Base-by-base conservation (phyloP, 164 flowering plant genomes). In the Aristolochia contorta region DNA sequence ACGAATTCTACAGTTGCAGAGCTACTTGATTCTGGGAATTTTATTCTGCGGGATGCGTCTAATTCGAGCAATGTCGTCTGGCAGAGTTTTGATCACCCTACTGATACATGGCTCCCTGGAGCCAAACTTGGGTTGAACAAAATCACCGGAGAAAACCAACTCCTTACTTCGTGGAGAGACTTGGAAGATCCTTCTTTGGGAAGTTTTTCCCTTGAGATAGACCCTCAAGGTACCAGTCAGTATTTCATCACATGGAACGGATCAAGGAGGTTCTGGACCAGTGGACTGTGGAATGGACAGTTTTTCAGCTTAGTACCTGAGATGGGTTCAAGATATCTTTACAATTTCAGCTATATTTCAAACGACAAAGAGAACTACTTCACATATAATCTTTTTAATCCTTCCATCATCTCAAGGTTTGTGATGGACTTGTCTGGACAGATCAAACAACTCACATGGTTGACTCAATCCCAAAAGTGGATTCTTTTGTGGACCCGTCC, bases 401-500 rank as follows among this genome's bases (percentile, higher is more conserved):
- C 8, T 15, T 47, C 53, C 27, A 0, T 59, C 30, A 0, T 68
- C 47, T 22, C 64, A 6, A 68, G 72, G 46, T 56, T 55, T 47
- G 65, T 65, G 33, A 27, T 69, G 41, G 72, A 58, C 45, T 2
- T 54, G 12, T 57, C 70, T 0, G 76, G 76, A 23, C 72, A 68
- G 33, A 22, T 58, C 37, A 58, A 54, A 50, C 67, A 62, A 46
- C 0, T 21, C 15, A 53, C 50, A 19, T 69, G 69, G 76, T 6
- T 62, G 16, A 1, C 19, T 0, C 16, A 18, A 6, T 5, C 50
- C 23, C 9, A 60, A 12, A 0, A 22, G 2, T 72, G 72, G 72
- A 43, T 19, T 25, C 22, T 65, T 61, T 24, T 69, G 27, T 68
- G 72, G 76, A n/a, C 69, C 21, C 62, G 37, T 41, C 72, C 75